Evolutionary conservation across 2,329 filamentous ascomycete species (phyloP).

Genomic region (Penicillium digitatum): DNA sequence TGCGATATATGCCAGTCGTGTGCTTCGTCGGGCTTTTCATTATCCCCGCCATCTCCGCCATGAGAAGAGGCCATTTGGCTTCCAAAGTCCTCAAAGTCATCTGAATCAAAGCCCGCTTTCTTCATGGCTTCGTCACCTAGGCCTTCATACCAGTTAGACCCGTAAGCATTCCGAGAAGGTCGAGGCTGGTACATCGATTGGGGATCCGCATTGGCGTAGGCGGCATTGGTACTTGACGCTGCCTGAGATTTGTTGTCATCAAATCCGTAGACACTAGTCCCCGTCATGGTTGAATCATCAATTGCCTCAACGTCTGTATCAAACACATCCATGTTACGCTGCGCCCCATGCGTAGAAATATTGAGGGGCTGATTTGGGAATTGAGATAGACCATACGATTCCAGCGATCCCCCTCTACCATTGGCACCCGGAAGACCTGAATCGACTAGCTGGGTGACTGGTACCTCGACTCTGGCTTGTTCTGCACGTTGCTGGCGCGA

Average conservation of each 20-base stretch:
- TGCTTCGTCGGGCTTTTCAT: slow-evolving; percentile 28
- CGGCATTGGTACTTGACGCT: slow-evolving; percentile 18
- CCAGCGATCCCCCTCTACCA: slow-evolving; percentile 13
- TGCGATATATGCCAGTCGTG: slow-evolving; percentile 30
- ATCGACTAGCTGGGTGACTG: slow-evolving; percentile 26
- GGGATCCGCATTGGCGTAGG: slow-evolving; percentile 20
- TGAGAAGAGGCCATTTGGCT: slow-evolving; percentile 30
- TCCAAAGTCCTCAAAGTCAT: slow-evolving; percentile 31
- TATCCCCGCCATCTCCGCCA: slow-evolving; percentile 29
- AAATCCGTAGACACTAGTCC: slow-evolving; percentile 37
- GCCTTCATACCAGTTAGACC: slow-evolving; percentile 33
- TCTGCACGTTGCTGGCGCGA: slow-evolving; percentile 34
- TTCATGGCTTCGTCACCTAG: slow-evolving; percentile 36
- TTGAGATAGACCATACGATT: slow-evolving; percentile 16
- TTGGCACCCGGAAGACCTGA: slow-evolving; percentile 16
- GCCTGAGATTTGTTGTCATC: slow-evolving; percentile 30
- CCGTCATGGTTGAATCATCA: slow-evolving; percentile 43
- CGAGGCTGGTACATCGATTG: slow-evolving; percentile 24
- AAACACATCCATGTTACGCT: slow-evolving; percentile 37
- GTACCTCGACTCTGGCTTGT: slow-evolving; percentile 35
- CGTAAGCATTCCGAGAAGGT: slow-evolving; percentile 24
- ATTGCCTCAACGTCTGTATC: slow-evolving; percentile 45
- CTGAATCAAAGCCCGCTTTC: slow-evolving; percentile 36
- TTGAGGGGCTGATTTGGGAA: slow-evolving; percentile 16
- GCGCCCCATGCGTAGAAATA: slow-evolving; percentile 3